phyloP scores from a whole-genome alignment of 1,284 basidiomycete species.

The Porogramme epimiltina region DNA sequence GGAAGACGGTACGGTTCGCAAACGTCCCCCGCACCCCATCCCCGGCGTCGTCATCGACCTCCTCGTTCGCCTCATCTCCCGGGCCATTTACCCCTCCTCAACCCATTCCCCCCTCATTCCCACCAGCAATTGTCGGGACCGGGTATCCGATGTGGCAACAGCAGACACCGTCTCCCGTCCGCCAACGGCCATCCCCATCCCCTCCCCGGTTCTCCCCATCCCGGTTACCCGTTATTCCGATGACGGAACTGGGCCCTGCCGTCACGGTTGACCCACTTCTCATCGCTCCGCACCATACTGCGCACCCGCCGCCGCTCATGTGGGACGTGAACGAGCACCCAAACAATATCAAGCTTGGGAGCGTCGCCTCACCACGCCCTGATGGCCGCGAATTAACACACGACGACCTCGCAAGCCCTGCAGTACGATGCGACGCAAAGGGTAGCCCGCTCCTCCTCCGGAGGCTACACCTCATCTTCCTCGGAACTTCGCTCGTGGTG shows the following conservation, averaged over 20 bases:
- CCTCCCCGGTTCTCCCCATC: background rate
- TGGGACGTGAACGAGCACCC: constrained; percentile 19
- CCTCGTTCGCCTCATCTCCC: constrained; percentile 11
- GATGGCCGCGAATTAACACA: background rate
- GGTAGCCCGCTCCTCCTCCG: constrained; percentile 11
- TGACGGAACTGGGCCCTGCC: background rate
- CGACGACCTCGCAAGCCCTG: constrained; percentile 14
- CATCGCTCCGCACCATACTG: constrained; percentile 3
- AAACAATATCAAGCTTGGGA: constrained; percentile 14
- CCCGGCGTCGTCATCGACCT: constrained; percentile 13
- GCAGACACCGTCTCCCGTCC: background rate
- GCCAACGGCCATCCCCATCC: background rate
- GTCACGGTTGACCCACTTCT: constrained; percentile 14
- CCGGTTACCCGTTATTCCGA: background rate
- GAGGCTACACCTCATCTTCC: constrained; percentile 11
- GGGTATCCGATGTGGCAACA: constrained; percentile 11
- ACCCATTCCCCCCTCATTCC: background rate
- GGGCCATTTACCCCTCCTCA: constrained; percentile 17
- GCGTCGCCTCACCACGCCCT: constrained; percentile 4
- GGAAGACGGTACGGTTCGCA: constrained; percentile 17
- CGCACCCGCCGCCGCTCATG: constrained; percentile 9
- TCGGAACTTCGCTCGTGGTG: constrained; percentile 11
- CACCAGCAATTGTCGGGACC: constrained; percentile 1
- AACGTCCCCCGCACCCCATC: constrained; percentile 9
- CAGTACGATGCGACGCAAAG: constrained; percentile 10